Percentiles rank a stretch among this genome's conserved stretches.
phyloP scores from a whole-genome alignment of 2,329 filamentous ascomycete species.

The Ascochyta pisi region DNA sequence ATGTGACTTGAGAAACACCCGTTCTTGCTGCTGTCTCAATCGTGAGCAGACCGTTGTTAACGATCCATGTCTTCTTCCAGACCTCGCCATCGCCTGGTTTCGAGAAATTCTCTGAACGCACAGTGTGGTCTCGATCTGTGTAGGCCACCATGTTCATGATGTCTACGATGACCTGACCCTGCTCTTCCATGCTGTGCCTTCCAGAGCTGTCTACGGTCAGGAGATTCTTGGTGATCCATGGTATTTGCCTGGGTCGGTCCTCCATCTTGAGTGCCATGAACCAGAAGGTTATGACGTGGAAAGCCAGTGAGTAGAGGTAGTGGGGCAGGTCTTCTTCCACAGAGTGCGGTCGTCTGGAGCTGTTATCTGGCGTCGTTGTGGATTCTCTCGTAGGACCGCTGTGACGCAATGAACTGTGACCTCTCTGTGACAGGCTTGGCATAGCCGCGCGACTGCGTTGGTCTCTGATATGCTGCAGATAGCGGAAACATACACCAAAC shows the following conservation, averaged over 20 bases:
- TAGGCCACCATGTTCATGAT: slow-evolving; percentile 91
- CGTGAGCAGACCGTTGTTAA: slow-evolving; percentile 76
- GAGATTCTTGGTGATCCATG: slow-evolving; percentile 88
- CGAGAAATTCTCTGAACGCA: slow-evolving; percentile 70
- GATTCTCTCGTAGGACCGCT: slow-evolving; percentile 55
- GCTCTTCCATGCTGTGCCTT: slow-evolving; percentile 81
- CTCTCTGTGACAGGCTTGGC: slow-evolving; percentile 38
- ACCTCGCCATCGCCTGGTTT: slow-evolving; percentile 70
- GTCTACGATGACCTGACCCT: slow-evolving; percentile 91
- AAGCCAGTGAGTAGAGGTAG: slow-evolving; percentile 92
- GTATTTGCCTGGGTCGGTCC: slow-evolving; percentile 82
- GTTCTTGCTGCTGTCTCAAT: slow-evolving; percentile 72
- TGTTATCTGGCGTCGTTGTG: slow-evolving; percentile 29
- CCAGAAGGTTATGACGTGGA: slow-evolving; percentile 97
- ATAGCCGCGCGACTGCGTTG: slow-evolving; percentile 52
- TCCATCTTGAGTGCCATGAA: slow-evolving; percentile 87
- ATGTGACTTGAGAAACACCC: slow-evolving; percentile 74
- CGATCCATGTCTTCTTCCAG: slow-evolving; percentile 71
- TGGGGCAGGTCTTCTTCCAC: slow-evolving; percentile 80
- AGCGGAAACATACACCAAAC: slow-evolving; percentile 93
- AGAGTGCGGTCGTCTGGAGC: slow-evolving; percentile 50
- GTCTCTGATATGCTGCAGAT: slow-evolving; percentile 86
- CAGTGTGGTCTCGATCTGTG: slow-evolving; percentile 82
- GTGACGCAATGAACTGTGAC: slow-evolving; percentile 49
- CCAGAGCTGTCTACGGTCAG: slow-evolving; percentile 78